phyloP scores from a whole-genome alignment of 768 basidiomycete species.

The Auriscalpium vulgare region DNA sequence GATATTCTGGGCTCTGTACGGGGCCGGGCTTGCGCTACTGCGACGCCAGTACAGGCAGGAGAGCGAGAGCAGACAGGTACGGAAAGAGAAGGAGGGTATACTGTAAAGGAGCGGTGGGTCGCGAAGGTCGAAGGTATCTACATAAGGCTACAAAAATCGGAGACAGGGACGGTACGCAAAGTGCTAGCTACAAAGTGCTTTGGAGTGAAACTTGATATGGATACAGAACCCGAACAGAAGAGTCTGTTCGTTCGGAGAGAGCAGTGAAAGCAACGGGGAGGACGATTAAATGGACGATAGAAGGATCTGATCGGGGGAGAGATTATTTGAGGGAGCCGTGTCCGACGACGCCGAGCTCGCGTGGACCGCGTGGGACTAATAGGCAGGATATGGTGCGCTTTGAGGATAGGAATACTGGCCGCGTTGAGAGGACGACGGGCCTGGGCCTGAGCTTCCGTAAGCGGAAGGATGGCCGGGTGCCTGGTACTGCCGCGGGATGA shows the following conservation, averaged over 20 bases:
- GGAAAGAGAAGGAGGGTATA: not conserved
- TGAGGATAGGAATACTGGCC: not conserved
- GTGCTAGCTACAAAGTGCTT: not conserved
- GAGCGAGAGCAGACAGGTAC: not conserved
- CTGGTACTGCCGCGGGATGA: slow-evolving; percentile 32
- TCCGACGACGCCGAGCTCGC: too few species aligned
- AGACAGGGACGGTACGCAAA: too few species aligned
- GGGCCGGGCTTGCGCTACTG: not conserved
- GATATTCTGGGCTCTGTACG: slow-evolving; percentile 1
- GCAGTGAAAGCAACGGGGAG: not conserved
- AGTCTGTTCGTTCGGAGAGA: not conserved
- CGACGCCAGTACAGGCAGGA: not conserved
- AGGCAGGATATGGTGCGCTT: not conserved
- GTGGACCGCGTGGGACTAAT: not conserved
- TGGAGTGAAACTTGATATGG: not conserved
- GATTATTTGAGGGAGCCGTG: not conserved
- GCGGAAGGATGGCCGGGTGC: not conserved
- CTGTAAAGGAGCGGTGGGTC: not conserved
- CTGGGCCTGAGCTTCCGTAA: not conserved
- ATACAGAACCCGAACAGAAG: not conserved
- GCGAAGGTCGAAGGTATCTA: not conserved
- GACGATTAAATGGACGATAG: slow-evolving; percentile 6
- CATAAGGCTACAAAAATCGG: not conserved
- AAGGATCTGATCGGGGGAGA: not conserved
- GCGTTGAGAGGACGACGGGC: not conserved